phyloP scores from a whole-genome alignment of 1,284 basidiomycete genomes.

The Schizophyllum amplum region DNA sequence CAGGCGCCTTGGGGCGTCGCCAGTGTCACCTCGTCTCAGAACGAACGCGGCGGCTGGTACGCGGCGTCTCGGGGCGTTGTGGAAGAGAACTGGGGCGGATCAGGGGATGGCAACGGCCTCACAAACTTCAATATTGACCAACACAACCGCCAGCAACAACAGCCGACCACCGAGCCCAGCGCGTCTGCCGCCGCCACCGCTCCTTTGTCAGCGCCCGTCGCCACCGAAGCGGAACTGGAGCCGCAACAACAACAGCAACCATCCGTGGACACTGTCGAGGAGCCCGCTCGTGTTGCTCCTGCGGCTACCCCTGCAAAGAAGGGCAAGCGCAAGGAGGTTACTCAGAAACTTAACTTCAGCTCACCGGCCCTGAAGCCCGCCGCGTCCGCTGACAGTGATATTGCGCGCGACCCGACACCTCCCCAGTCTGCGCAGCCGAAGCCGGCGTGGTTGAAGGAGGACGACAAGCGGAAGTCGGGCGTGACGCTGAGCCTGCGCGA shows the following conservation, averaged over 20 bases:
- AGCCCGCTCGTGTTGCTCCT: slow-evolving; percentile 5
- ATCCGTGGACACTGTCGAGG: background rate
- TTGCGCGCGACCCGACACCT: slow-evolving; percentile 12
- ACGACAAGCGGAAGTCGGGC: slow-evolving; percentile 42
- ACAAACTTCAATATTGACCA: slow-evolving; percentile 52
- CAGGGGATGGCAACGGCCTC: slow-evolving; percentile 36
- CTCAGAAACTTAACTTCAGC: slow-evolving; percentile 6
- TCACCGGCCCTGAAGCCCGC: slow-evolving; percentile 10
- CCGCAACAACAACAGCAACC: background rate
- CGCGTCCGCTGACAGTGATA: slow-evolving; percentile 8
- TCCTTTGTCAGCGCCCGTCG: slow-evolving; percentile 10
- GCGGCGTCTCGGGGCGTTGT: slow-evolving; percentile 33
- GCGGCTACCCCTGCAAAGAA: slow-evolving; percentile 8
- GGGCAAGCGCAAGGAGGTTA: slow-evolving; percentile 13
- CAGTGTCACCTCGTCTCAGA: slow-evolving; percentile 15
- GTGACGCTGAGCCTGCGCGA: slow-evolving; percentile 75
- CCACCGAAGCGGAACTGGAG: slow-evolving; percentile 15
- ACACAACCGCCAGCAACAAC: slow-evolving; percentile 37
- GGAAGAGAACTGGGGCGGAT: slow-evolving; percentile 37
- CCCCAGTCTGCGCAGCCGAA: slow-evolving; percentile 28
- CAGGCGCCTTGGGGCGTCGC: slow-evolving; percentile 8
- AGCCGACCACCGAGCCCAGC: slow-evolving; percentile 14
- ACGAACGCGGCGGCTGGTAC: slow-evolving; percentile 48
- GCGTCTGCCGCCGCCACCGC: slow-evolving; percentile 1
- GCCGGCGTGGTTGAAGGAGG: slow-evolving; percentile 55